Conservation (phyloP, 352 stramenopile genomes). For the Phytophthora idaei region DNA sequence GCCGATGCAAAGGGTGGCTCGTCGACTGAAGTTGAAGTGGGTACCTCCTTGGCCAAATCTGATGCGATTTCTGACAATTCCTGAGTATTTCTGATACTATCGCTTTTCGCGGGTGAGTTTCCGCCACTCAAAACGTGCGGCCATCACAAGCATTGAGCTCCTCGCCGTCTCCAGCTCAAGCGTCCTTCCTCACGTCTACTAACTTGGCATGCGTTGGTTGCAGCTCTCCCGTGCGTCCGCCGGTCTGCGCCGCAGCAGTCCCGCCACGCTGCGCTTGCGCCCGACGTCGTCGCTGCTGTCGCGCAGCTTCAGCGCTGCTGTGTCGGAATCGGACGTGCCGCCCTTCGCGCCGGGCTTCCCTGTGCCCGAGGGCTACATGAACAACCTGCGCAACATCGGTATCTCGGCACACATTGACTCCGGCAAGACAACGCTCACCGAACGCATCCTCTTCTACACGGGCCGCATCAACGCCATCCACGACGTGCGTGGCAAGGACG, state of each 20-base stretch:
- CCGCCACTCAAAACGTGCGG: constrained; percentile 37
- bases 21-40: constrained; percentile 13
- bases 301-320: constrained; percentile 39
- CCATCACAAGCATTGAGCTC: constrained; percentile 29
- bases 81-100: constrained; percentile 1
- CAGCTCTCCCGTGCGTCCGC: constrained; percentile 53
- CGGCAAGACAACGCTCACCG: constrained; percentile 99
- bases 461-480: constrained; percentile 97
- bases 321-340: constrained; percentile 33
- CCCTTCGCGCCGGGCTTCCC: constrained; percentile 48
- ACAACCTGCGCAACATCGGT: constrained; percentile 93
- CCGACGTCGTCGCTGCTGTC: constrained; percentile 27
- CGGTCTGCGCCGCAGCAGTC: constrained; percentile 31
- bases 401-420: constrained; percentile 98
- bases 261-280: constrained; percentile 25
- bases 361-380: constrained; percentile 80
- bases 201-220: constrained; percentile 55
- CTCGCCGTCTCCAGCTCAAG: constrained; percentile 13
- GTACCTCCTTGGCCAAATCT: not conserved
- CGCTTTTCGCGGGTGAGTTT: constrained; percentile 15
- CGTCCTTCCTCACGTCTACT: not conserved
- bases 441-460: constrained; percentile 99
- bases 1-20: not conserved
- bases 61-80: not conserved
- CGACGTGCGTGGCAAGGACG: constrained; percentile 97